phyloP scores from a whole-genome alignment of 2,329 filamentous ascomycete species.

The Fusarium begoniae region DNA sequence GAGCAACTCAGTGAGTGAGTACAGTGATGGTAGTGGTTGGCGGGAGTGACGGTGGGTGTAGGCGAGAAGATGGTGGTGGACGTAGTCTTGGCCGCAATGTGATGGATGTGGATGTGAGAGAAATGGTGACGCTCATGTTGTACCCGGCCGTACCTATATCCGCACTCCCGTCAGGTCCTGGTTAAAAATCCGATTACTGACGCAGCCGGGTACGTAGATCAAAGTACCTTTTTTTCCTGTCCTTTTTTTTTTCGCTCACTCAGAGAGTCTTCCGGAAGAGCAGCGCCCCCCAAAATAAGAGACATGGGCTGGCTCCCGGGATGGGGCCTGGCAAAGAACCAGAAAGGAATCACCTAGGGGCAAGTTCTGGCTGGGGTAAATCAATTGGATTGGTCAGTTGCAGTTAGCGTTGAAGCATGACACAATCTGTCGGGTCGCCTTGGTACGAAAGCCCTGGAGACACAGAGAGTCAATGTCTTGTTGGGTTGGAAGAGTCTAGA shows the following conservation, averaged over 20 bases:
- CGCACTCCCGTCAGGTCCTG: slow-evolving; percentile 18
- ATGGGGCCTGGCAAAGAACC: slow-evolving; percentile 34
- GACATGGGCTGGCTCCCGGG: slow-evolving; percentile 23
- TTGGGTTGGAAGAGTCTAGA: slow-evolving; percentile 4
- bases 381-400: slow-evolving; percentile 38
- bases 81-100: slow-evolving; percentile 24
- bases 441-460: slow-evolving; percentile 23
- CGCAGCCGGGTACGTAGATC: slow-evolving; percentile 11
- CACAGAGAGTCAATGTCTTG: slow-evolving; percentile 17
- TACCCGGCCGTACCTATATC: slow-evolving; percentile 44
- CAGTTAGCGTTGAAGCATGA: slow-evolving; percentile 44
- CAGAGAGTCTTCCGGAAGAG: slow-evolving; percentile 14
- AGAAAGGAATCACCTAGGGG: slow-evolving; percentile 39
- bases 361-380: slow-evolving; percentile 44
- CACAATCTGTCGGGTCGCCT: slow-evolving; percentile 48
- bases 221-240: neutral
- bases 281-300: slow-evolving; percentile 28
- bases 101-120: slow-evolving; percentile 11
- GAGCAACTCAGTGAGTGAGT: slow-evolving; percentile 14
- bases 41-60: slow-evolving; percentile 39
- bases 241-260: neutral
- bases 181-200: slow-evolving; percentile 16
- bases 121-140: slow-evolving; percentile 37
- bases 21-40: slow-evolving; percentile 33
- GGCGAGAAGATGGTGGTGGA: slow-evolving; percentile 28